phyloP scores from a whole-genome alignment of 2,329 filamentous ascomycete genomes.

The Cladosporium velox region DNA sequence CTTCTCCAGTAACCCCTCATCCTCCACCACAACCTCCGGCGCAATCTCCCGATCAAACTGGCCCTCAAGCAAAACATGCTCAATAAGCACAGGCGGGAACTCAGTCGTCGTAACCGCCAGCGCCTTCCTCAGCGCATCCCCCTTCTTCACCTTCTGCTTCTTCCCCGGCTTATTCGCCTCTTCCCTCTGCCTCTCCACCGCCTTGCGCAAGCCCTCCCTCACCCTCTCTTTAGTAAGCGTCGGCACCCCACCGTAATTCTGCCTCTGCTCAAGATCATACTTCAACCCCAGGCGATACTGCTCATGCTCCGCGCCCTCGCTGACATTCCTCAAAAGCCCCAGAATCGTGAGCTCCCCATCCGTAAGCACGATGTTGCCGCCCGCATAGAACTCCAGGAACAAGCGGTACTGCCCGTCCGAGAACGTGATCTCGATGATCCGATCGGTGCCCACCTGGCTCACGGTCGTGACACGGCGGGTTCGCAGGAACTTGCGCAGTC shows the following conservation, averaged over 20 bases:
- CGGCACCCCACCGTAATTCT: slow-evolving; percentile 79
- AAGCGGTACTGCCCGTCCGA: slow-evolving; percentile 86
- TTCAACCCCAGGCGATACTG: slow-evolving; percentile 73
- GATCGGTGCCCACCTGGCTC: slow-evolving; percentile 85
- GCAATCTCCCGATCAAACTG: slow-evolving; percentile 69
- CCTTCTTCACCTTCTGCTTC: slow-evolving; percentile 73
- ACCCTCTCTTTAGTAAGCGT: slow-evolving; percentile 73
- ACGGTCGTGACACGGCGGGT: slow-evolving; percentile 81
- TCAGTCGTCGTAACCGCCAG: slow-evolving; percentile 84
- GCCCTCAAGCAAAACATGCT: slow-evolving; percentile 74
- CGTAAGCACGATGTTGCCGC: slow-evolving; percentile 91
- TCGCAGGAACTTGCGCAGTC: slow-evolving; percentile 84
- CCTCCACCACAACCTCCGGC: slow-evolving; percentile 69
- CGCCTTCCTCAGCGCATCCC: slow-evolving; percentile 75
- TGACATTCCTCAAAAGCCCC: slow-evolving; percentile 75
- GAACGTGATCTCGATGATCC: slow-evolving; percentile 89
- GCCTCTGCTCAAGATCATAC: slow-evolving; percentile 79
- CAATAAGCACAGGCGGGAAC: slow-evolving; percentile 81
- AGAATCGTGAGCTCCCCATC: slow-evolving; percentile 82
- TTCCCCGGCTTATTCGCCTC: slow-evolving; percentile 53
- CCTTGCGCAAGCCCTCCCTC: slow-evolving; percentile 66
- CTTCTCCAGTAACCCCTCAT: slow-evolving; percentile 63
- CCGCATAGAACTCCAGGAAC: slow-evolving; percentile 94
- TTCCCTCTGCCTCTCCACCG: slow-evolving; percentile 60
- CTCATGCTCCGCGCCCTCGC: slow-evolving; percentile 81